Percentiles rank a stretch among this genome's conserved stretches.
phyloP scores from a whole-genome alignment of 2,329 filamentous ascomycete genomes.

The Chalaropsis ovoidea region DNA sequence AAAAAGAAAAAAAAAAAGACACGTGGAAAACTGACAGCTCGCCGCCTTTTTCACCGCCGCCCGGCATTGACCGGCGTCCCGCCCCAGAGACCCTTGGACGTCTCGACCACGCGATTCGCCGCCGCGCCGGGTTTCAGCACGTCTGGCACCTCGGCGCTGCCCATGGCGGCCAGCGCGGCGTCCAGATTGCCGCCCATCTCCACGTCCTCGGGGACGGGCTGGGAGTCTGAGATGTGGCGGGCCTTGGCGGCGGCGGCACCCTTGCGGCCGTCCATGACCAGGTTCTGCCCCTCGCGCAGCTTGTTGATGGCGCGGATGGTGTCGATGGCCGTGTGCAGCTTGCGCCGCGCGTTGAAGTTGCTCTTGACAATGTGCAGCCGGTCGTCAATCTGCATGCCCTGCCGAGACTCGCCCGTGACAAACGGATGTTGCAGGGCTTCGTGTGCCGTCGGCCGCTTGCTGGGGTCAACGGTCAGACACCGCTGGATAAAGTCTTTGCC shows the following conservation, averaged over 20 bases:
- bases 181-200: conserved; percentile 25
- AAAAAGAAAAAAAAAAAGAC: neutral
- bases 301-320: conserved; percentile 63
- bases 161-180: conserved; percentile 25
- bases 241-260: conserved; percentile 5
- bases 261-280: conserved; percentile 48
- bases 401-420: conserved; percentile 45
- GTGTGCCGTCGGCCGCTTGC: conserved; percentile 81
- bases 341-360: conserved; percentile 62
- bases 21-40: too few species aligned
- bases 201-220: conserved; percentile 23
- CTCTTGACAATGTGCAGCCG: conserved; percentile 60
- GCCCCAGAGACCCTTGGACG: conserved; percentile 54
- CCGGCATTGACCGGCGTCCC: conserved; percentile 29
- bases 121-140: conserved; percentile 46
- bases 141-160: conserved; percentile 38
- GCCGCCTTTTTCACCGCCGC: conserved; percentile 15
- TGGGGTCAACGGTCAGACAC: conserved; percentile 84
- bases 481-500: conserved; percentile 86
- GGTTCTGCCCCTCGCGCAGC: conserved; percentile 52
- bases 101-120: conserved; percentile 51
- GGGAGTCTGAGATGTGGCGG: conserved; percentile 8
- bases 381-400: conserved; percentile 48
- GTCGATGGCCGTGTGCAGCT: conserved; percentile 59
- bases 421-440: conserved; percentile 60